Conservation (phyloP, 1,284 basidiomycete genomes). For the Erythrobasidium hasegawianum region DNA sequence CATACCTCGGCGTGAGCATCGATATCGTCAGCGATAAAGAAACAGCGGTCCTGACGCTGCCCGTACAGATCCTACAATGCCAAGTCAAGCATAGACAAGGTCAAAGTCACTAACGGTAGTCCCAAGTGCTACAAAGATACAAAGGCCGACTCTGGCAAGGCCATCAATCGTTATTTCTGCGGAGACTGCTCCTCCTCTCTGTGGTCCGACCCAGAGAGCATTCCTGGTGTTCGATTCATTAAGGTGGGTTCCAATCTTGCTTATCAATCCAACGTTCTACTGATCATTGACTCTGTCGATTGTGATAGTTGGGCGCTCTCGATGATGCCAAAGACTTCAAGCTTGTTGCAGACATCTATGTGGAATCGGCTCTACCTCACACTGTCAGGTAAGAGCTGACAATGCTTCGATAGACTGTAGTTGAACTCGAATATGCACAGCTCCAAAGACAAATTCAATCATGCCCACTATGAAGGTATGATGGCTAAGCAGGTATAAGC, state of each 20-base stretch:
- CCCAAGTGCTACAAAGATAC: conserved; percentile 30
- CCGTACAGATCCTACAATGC: conserved; percentile 31
- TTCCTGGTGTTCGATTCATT: conserved; percentile 34
- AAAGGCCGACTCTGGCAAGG: conserved; percentile 34
- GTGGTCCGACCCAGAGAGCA: conserved; percentile 11
- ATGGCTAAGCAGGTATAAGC: conserved; percentile 36
- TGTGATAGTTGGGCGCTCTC: conserved; percentile 30
- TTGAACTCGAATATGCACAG: too few species aligned
- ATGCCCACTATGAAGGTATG: conserved; percentile 37
- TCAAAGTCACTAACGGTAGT: conserved; percentile 34
- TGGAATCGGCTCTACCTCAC: conserved; percentile 21
- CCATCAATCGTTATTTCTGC: conserved; percentile 35
- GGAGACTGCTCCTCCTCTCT: conserved; percentile 20
- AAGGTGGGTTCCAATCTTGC: too few species aligned
- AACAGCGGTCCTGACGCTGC: neutral
- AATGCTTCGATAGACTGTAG: too few species aligned
- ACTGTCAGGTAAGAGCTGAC: conserved; percentile 10
- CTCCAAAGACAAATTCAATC: conserved; percentile 15
- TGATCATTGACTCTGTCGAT: too few species aligned
- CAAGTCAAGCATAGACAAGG: conserved; percentile 12
- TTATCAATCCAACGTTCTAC: too few species aligned
- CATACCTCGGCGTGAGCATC: conserved; percentile 7
- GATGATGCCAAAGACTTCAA: conserved; percentile 35
- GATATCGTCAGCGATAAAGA: neutral
- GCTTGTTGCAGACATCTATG: conserved; percentile 35